phyloP scores from a whole-genome alignment of 495 filamentous ascomycete genomes.

The Xylaria bambusicola region DNA sequence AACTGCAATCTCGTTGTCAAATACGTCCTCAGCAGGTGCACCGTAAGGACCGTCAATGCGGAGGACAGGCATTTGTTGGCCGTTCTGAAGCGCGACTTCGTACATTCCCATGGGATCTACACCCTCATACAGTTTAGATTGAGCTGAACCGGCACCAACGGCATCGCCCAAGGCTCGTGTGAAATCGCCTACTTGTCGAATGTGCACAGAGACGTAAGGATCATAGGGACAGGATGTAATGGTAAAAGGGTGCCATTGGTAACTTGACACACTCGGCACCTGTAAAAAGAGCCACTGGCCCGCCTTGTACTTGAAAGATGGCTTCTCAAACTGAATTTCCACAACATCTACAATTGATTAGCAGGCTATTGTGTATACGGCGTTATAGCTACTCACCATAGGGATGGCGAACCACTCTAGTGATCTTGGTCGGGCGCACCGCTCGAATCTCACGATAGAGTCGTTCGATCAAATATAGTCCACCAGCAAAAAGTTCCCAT shows the following conservation, averaged over 20 bases:
- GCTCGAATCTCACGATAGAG: constrained; percentile 89
- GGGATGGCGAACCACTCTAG: constrained; percentile 93
- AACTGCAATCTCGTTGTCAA: constrained; percentile 97
- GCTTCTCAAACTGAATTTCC: constrained; percentile 96
- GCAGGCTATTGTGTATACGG: constrained; percentile 5
- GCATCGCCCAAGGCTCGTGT: constrained; percentile 85
- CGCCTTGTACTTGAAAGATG: constrained; percentile 96
- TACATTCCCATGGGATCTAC: constrained; percentile 97
- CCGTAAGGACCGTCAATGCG: constrained; percentile 96
- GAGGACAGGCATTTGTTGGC: constrained; percentile 82
- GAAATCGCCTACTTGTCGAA: constrained; percentile 96
- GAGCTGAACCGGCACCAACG: constrained; percentile 84
- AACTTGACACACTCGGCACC: constrained; percentile 79
- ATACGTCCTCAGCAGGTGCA: constrained; percentile 94
- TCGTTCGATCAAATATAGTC: constrained; percentile 82
- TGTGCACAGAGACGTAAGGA: constrained; percentile 88
- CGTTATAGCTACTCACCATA: constrained; percentile 72
- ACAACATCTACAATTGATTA: constrained; percentile 74
- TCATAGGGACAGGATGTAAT: constrained; percentile 98
- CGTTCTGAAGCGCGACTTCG: constrained; percentile 93
- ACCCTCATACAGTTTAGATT: constrained; percentile 81
- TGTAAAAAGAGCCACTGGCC: constrained; percentile 98
- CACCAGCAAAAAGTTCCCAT: constrained; percentile 91
- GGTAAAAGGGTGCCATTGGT: constrained; percentile 99
- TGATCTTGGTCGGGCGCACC: constrained; percentile 81